Evolutionary conservation across 169 alveolate genomes (phyloP), one percentile per base, ranked within the genome.

Genomic region (Cryptosporidium ubiquitum): DNA sequence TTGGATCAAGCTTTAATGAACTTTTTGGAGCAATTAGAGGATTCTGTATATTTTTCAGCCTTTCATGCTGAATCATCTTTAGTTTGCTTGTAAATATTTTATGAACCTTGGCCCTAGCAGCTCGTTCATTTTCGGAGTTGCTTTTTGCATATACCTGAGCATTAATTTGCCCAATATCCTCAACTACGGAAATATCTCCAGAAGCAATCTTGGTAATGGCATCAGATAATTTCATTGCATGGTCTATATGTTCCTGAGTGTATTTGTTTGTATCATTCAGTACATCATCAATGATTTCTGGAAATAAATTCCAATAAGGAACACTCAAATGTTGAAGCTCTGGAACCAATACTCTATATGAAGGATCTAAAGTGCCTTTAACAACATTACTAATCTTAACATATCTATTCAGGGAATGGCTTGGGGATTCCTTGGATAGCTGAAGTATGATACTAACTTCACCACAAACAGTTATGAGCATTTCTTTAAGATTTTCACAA

Each of bases 281-380:
- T 14, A 79, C 75, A 20, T 79, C 89, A 64, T 61, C 66, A 18
- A 79, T 64, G n/a, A 42, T 20, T 0, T 61, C 73, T 3, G 58
- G 58, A 42, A 58, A 37, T 64, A 79, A 79, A 44, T 79, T 79
- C 89, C 89, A 79, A 18, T 79, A 79, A 37, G 89, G 89, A 44
- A 79, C 89, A 64, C 89, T 79, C 40, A 79, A 40, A 26, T 79
- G 89, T n/a, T 79, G 89, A 44, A 79, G 55, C 44, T 79, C 89
- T n/a, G 74, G 89, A 61, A 66, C 89, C 52, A 79, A 64, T 61
- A 79, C 89, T n/a, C 52, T 79, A 33, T 79, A 79, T n/a, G 71
- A 9, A 16, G 89, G 52, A 47, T 79, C 89, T 58, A 79, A 79
- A 23, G 89, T 79, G 3, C 89, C 89, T 18, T 79, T 79, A 66